Conservation (phyloP, 495 filamentous ascomycete species). For the Melanomma pulvis-pyrius region DNA sequence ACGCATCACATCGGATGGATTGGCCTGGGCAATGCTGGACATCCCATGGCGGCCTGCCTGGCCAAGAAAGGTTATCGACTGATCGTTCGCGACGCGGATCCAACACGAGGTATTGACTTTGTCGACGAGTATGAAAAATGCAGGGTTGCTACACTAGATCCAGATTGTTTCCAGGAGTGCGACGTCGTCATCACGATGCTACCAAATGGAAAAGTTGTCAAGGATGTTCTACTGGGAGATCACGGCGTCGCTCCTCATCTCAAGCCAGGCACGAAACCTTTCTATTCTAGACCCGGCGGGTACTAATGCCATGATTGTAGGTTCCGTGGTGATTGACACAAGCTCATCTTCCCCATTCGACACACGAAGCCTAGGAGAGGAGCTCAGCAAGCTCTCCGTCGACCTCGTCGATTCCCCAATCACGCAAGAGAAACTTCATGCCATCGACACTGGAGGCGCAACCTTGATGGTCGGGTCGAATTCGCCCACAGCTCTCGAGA, state of each 20-base stretch:
- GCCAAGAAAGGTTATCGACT: constrained; percentile 39
- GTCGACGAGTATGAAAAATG: constrained; percentile 34
- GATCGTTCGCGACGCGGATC: constrained; percentile 39
- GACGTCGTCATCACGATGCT: constrained; percentile 43
- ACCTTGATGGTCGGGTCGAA: constrained; percentile 39
- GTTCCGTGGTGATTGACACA: constrained; percentile 41
- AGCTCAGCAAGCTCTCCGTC: constrained; percentile 36
- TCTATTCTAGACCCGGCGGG: not conserved
- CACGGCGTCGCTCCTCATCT: constrained; percentile 36
- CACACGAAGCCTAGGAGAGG: constrained; percentile 34
- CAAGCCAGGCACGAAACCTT: constrained; percentile 28
- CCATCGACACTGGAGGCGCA: constrained; percentile 37
- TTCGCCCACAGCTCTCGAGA: constrained; percentile 32
- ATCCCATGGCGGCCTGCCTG: constrained; percentile 39
- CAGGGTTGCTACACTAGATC: constrained; percentile 17
- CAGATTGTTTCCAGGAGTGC: constrained; percentile 36
- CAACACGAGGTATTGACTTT: constrained; percentile 28
- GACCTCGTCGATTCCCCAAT: constrained; percentile 42
- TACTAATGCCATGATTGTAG: constrained; percentile 13
- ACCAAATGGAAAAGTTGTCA: constrained; percentile 40
- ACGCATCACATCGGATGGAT: constrained; percentile 38
- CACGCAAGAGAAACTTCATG: constrained; percentile 41
- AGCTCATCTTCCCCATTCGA: constrained; percentile 41
- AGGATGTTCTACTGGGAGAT: constrained; percentile 39
- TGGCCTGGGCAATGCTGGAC: constrained; percentile 43